Base-by-base conservation (phyloP, 2,329 filamentous ascomycete species). In the Didymella keratinophila region DNA sequence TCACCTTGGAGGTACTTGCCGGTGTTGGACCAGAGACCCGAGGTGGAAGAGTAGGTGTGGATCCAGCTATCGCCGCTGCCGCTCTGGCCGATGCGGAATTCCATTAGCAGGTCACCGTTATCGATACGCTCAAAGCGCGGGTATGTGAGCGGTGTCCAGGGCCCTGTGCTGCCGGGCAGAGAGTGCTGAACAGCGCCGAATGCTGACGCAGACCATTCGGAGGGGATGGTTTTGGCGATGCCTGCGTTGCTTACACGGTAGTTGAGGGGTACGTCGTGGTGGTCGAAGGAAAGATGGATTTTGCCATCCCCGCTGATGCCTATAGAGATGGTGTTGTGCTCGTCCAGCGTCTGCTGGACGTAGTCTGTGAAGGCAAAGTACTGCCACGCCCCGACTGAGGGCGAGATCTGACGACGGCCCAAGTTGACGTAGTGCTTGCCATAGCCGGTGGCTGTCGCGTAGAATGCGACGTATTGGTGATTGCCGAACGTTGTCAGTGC, bases 231-330 rank as follows among this genome's bases (percentile, higher is more conserved):
- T 34, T 72, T 76, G 4, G 73, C 73, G 27, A 76, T 68, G 25
- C 71, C 73, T 8, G 64, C 52, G 12, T 60, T 71, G 45, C 71
- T 73, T 8, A 68, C 72, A 16, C 73, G 72, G 55, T 76, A 76
- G 45, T 76, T 76, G 46, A 76, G 67, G 2, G 72, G 72, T 1
- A 75, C 72, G 34, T 76, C 73, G 56, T 84, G 82, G 60, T 84
- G 82, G 53, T 84, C 82, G 61, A 83, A 84, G 8, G 80, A 81
- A 4, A 84, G 67, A 58, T 84, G 82, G 23, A 84, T 82, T n/a
- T 79, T 83, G 43, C 82, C 82, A 58, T 84, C 82, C 1, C 79
- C 81, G 43, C 78, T 82, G 42, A 84, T 80, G 2, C 82, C 82
- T 61, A 84, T 76, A 67, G 82, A 82, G 44, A 83, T 80, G 3